Evolutionary conservation across 176 grass and related monocot species (phyloP).

Genomic region (Luzula sylvatica): DNA sequence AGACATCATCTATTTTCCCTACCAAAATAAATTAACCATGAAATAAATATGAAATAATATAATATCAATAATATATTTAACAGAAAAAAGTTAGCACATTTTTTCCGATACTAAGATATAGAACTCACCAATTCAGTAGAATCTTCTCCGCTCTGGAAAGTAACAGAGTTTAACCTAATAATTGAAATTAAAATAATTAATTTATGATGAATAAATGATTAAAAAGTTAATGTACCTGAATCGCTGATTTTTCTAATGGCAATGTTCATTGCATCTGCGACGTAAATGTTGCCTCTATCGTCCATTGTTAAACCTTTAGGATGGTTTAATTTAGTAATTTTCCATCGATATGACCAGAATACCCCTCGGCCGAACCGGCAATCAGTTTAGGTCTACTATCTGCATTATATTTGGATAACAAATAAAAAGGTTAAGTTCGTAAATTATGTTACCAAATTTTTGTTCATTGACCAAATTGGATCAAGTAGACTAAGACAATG

Average conservation of each 20-base stretch:
- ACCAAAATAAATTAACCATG: too few relatives aligned
- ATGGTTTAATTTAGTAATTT: constrained; percentile 64
- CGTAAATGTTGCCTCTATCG: constrained; percentile 82
- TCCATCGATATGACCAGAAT: constrained; percentile 83
- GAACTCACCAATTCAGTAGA: too few relatives aligned
- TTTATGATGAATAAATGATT: not conserved
- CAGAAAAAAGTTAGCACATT: too few relatives aligned
- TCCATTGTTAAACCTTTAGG: constrained; percentile 86
- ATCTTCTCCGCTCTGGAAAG: too few relatives aligned
- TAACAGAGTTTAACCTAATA: too few relatives aligned
- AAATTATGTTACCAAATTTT: constrained; percentile 5
- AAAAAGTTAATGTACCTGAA: constrained; percentile 48
- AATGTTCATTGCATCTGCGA: constrained; percentile 95
- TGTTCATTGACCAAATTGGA: not conserved
- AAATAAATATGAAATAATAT: too few relatives aligned
- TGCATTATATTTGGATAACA: constrained; percentile 28
- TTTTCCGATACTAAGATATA: too few relatives aligned
- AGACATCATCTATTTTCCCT: too few relatives aligned
- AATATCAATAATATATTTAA: too few relatives aligned
- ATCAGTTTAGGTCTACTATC: constrained; percentile 94
- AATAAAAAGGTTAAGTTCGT: not conserved
- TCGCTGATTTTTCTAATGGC: constrained; percentile 96
- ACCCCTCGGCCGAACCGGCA: constrained; percentile 71
- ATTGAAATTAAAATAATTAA: not conserved
- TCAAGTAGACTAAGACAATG: constrained; percentile 19